Conservation (phyloP, 441 rosid genomes). For the Syzygium malaccense region DNA sequence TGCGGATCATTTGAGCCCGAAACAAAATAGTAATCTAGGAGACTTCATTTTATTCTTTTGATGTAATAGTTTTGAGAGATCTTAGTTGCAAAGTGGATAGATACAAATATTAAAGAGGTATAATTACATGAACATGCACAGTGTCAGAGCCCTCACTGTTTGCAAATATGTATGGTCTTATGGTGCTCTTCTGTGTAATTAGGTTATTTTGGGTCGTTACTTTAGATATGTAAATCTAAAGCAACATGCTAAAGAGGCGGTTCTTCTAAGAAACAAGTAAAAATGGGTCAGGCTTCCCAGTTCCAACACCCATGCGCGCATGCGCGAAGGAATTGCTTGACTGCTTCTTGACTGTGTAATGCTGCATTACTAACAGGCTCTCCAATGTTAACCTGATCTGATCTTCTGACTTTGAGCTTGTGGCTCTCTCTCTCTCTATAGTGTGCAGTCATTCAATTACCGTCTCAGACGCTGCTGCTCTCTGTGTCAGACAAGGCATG, state of each 20-base stretch:
- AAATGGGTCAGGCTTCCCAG: neutral
- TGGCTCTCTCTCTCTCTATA: conserved; percentile 15
- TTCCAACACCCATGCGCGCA: neutral
- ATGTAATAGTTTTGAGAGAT: neutral
- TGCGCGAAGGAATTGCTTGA: neutral
- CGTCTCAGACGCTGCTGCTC: conserved; percentile 87
- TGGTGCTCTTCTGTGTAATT: neutral
- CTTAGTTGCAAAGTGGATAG: neutral
- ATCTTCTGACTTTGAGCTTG: conserved; percentile 19
- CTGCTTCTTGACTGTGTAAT: neutral
- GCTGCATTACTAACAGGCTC: neutral
- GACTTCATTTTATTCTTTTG: neutral
- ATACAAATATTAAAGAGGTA: neutral
- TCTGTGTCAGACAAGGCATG: conserved; percentile 94
- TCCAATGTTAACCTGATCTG: conserved; percentile 1
- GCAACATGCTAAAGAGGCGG: neutral
- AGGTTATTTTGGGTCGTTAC: neutral
- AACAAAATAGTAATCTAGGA: neutral
- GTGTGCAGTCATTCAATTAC: conserved; percentile 98
- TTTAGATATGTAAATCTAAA: neutral
- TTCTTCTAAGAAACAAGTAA: neutral
- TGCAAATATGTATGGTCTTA: neutral
- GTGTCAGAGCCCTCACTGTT: neutral
- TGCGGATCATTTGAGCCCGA: neutral
- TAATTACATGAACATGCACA: neutral